These are phyloP conservation scores for Penicillium sp. DNA, from an alignment of 2,329 filamentous ascomycete species.

Conservation along the genomic window DNA sequence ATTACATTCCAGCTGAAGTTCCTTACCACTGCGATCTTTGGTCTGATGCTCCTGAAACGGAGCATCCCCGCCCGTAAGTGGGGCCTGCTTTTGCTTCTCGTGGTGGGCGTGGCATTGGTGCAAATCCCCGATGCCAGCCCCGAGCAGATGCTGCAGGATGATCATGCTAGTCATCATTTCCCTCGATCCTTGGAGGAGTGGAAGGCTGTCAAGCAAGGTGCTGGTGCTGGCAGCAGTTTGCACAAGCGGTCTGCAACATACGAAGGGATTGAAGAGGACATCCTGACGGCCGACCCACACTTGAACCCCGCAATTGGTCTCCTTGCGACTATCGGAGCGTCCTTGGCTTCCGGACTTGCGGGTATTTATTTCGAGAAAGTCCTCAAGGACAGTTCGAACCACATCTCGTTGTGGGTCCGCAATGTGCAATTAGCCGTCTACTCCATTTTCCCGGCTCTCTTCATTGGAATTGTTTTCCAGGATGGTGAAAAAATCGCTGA, in stretches of 20 bases:
- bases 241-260: slow-evolving; percentile 80
- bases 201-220: slow-evolving; percentile 54
- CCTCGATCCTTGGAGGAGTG: slow-evolving; percentile 75
- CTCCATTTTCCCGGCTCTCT: slow-evolving; percentile 82
- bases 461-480: slow-evolving; percentile 81
- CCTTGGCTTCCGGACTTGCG: slow-evolving; percentile 76
- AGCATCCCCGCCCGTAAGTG: slow-evolving; percentile 71
- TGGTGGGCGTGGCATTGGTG: slow-evolving; percentile 78
- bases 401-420: slow-evolving; percentile 83
- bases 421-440: slow-evolving; percentile 96
- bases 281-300: slow-evolving; percentile 50
- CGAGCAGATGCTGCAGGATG: slow-evolving; percentile 56
- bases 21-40: slow-evolving; percentile 83
- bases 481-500: slow-evolving; percentile 80
- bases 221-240: slow-evolving; percentile 43
- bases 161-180: slow-evolving; percentile 65
- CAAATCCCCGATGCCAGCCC: slow-evolving; percentile 67
- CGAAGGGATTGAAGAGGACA: slow-evolving; percentile 73
- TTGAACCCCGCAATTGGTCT: slow-evolving; percentile 81
- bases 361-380: slow-evolving; percentile 74
- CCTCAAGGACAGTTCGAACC: slow-evolving; percentile 74
- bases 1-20: slow-evolving; percentile 94
- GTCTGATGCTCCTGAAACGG: slow-evolving; percentile 71
- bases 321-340: slow-evolving; percentile 72
- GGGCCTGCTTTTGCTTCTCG: slow-evolving; percentile 74